Evolutionary conservation across 169 alveolate genomes (phyloP), one percentile per base, ranked within the genome.

Genomic region (Plasmodium vivax): DNA sequence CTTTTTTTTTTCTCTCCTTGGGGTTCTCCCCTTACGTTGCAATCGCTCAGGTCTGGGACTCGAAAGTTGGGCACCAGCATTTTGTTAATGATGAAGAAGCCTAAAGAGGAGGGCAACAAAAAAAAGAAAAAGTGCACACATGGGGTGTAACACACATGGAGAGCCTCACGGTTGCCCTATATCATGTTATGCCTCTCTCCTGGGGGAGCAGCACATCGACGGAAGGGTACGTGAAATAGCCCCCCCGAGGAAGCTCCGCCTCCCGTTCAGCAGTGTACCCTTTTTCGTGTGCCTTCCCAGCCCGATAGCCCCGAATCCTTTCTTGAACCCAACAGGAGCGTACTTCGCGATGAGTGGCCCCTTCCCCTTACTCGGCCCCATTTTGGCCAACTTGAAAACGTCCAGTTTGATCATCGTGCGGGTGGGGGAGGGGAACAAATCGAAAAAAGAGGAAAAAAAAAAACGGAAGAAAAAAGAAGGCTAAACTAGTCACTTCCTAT

Each of bases 301-400:
- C 14, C 98, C 98, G 8, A 97, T 96, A n/a, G 98, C 98, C 3
- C 98, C 98, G 82, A 96, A 97, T 19, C 98, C 98, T 93, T 97
- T 97, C 94, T 97, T 97, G 93, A 97, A 97, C 27, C 98, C 98
- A 47, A 93, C 94, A 19, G 98, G 97, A 3, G 98, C 98, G 72
- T 58, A 96, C 90, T 97, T 97, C 16, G 98, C 97, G 5, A 96
- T 84, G n/a, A 97, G 96, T 9, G 98, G 98, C 7, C 98, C 98
- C n/a, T 98, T 82, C 47, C 98, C 98, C 91, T 97, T 96, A 83
- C 98, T 96, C 1, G 98, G 97, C 14, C 98, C 98, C 84, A 88
- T 93, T 85, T 92, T 85, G 23, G 98, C 97, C 83, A 81, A 54
- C 58, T 36, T 34, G 93, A 12, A 68, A 96, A 94, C 12, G 93